phyloP scores from a whole-genome alignment of 768 basidiomycete genomes.

The Grammothele lineata region DNA sequence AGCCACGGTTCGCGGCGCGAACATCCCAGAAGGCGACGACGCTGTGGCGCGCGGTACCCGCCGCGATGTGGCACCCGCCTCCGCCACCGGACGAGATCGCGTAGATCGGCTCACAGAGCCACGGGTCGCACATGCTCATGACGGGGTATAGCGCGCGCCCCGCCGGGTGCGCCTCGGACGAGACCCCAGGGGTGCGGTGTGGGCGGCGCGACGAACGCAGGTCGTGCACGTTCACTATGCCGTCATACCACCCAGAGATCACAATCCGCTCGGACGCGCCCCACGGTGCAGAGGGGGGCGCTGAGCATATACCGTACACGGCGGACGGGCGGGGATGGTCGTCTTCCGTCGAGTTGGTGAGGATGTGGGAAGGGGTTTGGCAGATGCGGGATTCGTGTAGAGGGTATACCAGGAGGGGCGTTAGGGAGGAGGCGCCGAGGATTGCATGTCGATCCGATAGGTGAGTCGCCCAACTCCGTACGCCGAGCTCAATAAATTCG shows the following conservation, averaged over 20 bases:
- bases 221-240: constrained; percentile 69
- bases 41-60: constrained; percentile 73
- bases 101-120: constrained; percentile 72
- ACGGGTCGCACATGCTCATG: constrained; percentile 59
- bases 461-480: constrained; percentile 61
- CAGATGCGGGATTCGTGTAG: constrained; percentile 46
- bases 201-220: constrained; percentile 45
- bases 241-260: constrained; percentile 82
- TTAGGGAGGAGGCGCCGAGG: constrained; percentile 59
- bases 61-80: constrained; percentile 58
- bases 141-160: constrained; percentile 51
- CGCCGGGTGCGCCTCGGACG: constrained; percentile 10
- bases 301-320: constrained; percentile 67
- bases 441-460: constrained; percentile 57
- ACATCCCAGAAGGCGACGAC: constrained; percentile 84
- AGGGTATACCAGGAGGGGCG: constrained; percentile 55
- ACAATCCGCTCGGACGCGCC: constrained; percentile 68
- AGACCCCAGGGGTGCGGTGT: constrained; percentile 9
- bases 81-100: constrained; percentile 74
- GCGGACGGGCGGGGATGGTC: constrained; percentile 39
- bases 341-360: constrained; percentile 35
- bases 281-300: constrained; percentile 60
- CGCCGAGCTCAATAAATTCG: constrained; percentile 39
- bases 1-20: constrained; percentile 54
- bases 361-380: constrained; percentile 41